Evolutionary conservation across 345 rosid genomes (phyloP), one percentile per base, ranked within the genome.

Genomic region (Populus pruinosa): DNA sequence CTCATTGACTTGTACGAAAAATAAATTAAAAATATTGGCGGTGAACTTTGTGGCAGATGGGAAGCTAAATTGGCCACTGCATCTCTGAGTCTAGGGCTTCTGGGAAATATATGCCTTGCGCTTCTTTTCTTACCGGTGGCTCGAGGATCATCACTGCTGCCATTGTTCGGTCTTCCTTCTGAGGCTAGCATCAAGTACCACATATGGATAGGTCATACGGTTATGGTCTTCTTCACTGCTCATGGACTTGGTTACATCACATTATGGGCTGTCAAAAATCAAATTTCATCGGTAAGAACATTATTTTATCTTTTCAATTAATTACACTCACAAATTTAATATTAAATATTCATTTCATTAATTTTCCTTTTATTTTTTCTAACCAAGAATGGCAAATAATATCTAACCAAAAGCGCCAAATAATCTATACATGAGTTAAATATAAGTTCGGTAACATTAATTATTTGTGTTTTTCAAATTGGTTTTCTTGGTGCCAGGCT

Each of bases 181-280:
- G 99, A 94, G 75, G 84, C 85, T 2, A 87, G 97, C 93, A 93
- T 94, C 73, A 94, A 91, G 85, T 94, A 94, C 41, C 99, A 94
- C 64, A 90, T 90, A 50, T 94, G 99, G 98, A 81, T 94, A 1
- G 98, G 99, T 1, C 97, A 94, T 73, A 71, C 88, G 74, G 89
- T 87, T 79, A 84, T 94, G 92, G 17, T 76, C 27, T 62, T 90
- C 80, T 88, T 91, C 80, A 85, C 96, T 0, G 66, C 84, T 67
- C 98, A 94, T 67, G 98, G 99, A 18, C 29, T 93, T 49, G 43
- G 77, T 75, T 93, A 72, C 87, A 85, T 93, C 76, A 36, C 76
- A 16, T 79, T 31, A 12, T 93, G 97, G 93, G 77, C 63, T 1
- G 71, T 75, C 29, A 75, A 86, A 0, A 14, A 87, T 72, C 77